These are phyloP conservation scores for Huntiella savannae DNA, from an alignment of 2,329 filamentous ascomycete species.

Conservation along the genomic window DNA sequence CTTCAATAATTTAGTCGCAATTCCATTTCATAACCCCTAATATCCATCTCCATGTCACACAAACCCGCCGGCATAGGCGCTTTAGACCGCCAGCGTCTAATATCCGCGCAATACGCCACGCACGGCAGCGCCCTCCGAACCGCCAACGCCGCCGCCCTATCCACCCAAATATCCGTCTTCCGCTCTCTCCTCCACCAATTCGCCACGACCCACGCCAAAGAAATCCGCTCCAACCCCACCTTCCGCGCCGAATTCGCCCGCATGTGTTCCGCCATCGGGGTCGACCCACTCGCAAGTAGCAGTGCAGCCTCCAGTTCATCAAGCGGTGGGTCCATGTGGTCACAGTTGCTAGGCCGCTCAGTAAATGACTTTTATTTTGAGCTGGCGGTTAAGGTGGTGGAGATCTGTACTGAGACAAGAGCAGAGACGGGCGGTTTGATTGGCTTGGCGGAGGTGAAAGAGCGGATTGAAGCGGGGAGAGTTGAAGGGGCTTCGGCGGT, in stretches of 20 bases:
- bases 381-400: slow-evolving; percentile 84
- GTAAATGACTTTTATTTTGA: slow-evolving; percentile 99
- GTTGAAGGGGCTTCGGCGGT: slow-evolving; percentile 63
- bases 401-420: slow-evolving; percentile 71
- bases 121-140: slow-evolving; percentile 78
- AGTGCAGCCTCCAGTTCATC: slow-evolving; percentile 17
- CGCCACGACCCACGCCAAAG: slow-evolving; percentile 80
- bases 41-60: slow-evolving; percentile 33
- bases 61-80: slow-evolving; percentile 81
- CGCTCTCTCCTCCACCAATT: slow-evolving; percentile 90
- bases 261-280: slow-evolving; percentile 94
- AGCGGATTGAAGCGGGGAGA: slow-evolving; percentile 51
- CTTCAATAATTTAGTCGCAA: not conserved
- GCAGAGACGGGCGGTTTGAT: slow-evolving; percentile 87
- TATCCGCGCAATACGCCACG: slow-evolving; percentile 72
- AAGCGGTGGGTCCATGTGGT: slow-evolving; percentile 58
- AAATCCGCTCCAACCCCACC: slow-evolving; percentile 84
- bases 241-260: slow-evolving; percentile 95
- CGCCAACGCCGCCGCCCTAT: slow-evolving; percentile 66
- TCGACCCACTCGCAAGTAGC: slow-evolving; percentile 62
- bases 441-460: slow-evolving; percentile 60
- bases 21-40: not conserved
- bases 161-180: slow-evolving; percentile 89
- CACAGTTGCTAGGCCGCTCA: slow-evolving; percentile 71
- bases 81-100: slow-evolving; percentile 69